Evolutionary conservation across 306 rosid species (phyloP), one percentile per base, ranked within the genome.

Genomic region (Datisca glomerata): DNA sequence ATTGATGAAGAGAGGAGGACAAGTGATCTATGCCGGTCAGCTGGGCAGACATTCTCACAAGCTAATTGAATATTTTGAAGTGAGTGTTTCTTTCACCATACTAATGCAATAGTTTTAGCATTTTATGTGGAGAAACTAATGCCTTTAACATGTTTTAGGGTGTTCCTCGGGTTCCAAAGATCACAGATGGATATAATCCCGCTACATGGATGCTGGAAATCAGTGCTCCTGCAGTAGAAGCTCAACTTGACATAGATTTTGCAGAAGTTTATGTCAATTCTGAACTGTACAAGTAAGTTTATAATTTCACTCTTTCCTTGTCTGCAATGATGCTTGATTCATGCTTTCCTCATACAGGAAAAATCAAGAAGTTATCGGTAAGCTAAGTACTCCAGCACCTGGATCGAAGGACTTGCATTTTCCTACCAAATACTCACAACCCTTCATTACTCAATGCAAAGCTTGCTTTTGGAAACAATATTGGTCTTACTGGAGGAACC

Each of bases 191-290:
- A 36, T 60, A 71, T 41, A 85, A 85, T 17, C 96, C 96, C 21
- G 86, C 93, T 3, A 52, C 83, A 36, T 85, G 95, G 93, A 80
- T 85, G 85, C 64, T 80, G 15, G 86, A 85, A 14, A 81, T 64
- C 18, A 85, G 69, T 56, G 77, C 95, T 8, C 41, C 66, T 17
- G 70, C 79, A 12, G 38, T 73, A 8, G 87, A 85, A 59, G 70
- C 64, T 43, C 62, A 71, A 21, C 72, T 71, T 12, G 43, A 61
- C 18, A 45, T 74, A 25, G 81, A 85, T 41, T 80, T 76, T 19
- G 85, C 84, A 4, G 81, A 76, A 20, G 31, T 54, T 44, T 73
- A 73, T 65, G 68, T 58, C 18, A 22, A 75, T 19, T 73, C 86
- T 3, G 23, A 73, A n/a, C 54, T 71, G 52, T 21, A 53, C 38